These are phyloP conservation scores for Paecilomyces sp. DNA, from an alignment of 2,329 filamentous ascomycete genomes.

Conservation along the genomic window DNA sequence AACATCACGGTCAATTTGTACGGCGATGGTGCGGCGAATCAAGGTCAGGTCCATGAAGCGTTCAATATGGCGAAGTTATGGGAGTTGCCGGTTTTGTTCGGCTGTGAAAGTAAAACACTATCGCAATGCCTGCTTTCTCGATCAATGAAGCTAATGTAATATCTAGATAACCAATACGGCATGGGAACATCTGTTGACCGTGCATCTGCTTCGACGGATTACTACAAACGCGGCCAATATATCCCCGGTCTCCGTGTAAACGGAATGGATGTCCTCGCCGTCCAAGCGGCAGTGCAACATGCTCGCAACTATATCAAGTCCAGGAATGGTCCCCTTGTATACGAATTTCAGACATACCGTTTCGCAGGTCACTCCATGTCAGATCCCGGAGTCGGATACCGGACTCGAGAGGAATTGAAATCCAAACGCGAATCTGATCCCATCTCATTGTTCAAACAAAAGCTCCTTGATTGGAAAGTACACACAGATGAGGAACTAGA, in stretches of 20 bases:
- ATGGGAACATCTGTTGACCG: slow-evolving; percentile 92
- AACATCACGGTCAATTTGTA: slow-evolving; percentile 80
- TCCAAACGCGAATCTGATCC: slow-evolving; percentile 95
- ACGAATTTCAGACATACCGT: slow-evolving; percentile 94
- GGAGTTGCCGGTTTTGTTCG: slow-evolving; percentile 85
- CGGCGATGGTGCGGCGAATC: slow-evolving; percentile 91
- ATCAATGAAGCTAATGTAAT: background rate
- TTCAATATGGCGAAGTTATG: slow-evolving; percentile 99
- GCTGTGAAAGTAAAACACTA: slow-evolving; percentile 69
- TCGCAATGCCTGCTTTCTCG: slow-evolving; percentile 12
- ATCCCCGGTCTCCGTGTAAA: slow-evolving; percentile 96
- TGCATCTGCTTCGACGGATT: slow-evolving; percentile 86
- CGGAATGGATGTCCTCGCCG: slow-evolving; percentile 92
- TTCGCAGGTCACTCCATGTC: slow-evolving; percentile 98
- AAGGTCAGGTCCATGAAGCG: slow-evolving; percentile 94
- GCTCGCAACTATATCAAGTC: slow-evolving; percentile 72
- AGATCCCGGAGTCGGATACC: slow-evolving; percentile 92
- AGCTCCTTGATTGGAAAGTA: slow-evolving; percentile 85
- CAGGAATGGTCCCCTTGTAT: slow-evolving; percentile 80
- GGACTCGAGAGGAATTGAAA: slow-evolving; percentile 93
- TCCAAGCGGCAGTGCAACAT: slow-evolving; percentile 85
- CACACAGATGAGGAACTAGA: slow-evolving; percentile 85
- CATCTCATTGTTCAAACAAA: slow-evolving; percentile 89
- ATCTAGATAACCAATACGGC: slow-evolving; percentile 91
- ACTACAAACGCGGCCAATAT: slow-evolving; percentile 98